Conservation (phyloP, 2,329 filamentous ascomycete species). For the Penicillium decumbens region DNA sequence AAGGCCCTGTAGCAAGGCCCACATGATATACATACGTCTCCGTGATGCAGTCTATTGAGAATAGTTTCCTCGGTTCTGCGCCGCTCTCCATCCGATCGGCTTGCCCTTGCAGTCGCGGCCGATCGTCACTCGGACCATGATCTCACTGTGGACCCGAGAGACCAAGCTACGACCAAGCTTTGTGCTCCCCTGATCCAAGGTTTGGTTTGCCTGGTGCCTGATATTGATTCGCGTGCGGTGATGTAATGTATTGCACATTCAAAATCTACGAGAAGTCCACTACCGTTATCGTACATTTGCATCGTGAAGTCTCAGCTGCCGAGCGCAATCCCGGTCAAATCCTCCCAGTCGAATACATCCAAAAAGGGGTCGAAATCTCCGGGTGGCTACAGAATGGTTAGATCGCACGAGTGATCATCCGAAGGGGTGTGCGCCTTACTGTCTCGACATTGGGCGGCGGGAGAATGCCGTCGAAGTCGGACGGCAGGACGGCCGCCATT, state of each 20-base stretch:
- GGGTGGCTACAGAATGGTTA: constrained; percentile 15
- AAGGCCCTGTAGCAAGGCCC: not conserved
- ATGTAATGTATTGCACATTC: not conserved
- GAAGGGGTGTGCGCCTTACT: constrained; percentile 17
- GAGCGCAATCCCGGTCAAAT: constrained; percentile 29
- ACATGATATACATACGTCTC: not conserved
- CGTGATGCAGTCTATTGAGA: not conserved
- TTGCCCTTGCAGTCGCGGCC: constrained; percentile 12
- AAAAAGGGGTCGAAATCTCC: constrained; percentile 33
- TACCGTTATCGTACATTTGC: not conserved
- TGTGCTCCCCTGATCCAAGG: not conserved
- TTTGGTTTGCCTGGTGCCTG: not conserved
- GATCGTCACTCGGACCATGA: constrained; percentile 14
- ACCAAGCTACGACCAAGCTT: not conserved
- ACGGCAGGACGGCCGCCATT: constrained; percentile 19
- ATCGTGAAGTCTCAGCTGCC: constrained; percentile 11
- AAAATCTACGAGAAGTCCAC: not conserved
- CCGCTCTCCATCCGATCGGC: not conserved
- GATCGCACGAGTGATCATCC: not conserved
- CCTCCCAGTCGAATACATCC: constrained; percentile 35
- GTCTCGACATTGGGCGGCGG: constrained; percentile 23
- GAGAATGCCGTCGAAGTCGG: constrained; percentile 23
- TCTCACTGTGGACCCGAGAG: constrained; percentile 11
- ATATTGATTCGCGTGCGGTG: not conserved
- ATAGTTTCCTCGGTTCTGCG: not conserved